Evolutionary conservation across 2,329 filamentous ascomycete genomes (phyloP), one percentile per base, ranked within the genome.

Genomic region (Alternaria triticina): DNA sequence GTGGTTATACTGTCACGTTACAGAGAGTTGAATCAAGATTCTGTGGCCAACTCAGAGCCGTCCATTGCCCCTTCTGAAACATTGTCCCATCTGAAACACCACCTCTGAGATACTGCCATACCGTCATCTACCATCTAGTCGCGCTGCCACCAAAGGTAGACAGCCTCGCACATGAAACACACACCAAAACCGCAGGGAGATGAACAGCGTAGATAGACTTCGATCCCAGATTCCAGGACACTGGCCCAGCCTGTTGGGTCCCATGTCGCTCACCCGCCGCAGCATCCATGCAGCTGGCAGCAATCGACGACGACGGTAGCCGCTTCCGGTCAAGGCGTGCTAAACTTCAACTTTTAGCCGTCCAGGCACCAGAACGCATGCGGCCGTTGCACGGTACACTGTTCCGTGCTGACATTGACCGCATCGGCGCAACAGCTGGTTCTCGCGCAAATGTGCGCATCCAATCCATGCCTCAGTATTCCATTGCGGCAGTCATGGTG

Each of bases 211-310:
- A 52, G 40, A 56, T 50, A 46, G 23, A 47, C 55, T 44, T 40
- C 10, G 33, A 54, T 60, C 65, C 63, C 65, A 61, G 59, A 50
- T 66, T 59, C 65, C 65, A 68, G 63, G 22, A 61, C 22, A 23
- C 25, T 56, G 65, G 65, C 60, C 30, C 57, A 55, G 50, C 54
- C 63, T 60, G 49, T 45, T 30, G 36, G 11, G n/a, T 45, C 45
- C 49, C 59, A 61, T 51, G 59, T 59, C 54, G 59, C 59, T 54
- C 58, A 59, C 60, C 59, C 55, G 59, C 59, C 27, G 60, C 47
- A 13, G 15, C 62, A 54, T 57, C 28, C 51, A 54, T 57, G 47
- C 51, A 52, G 56, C 47, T 57, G 43, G 20, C 57, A 30, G 15
- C 61, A 45, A 22, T 49, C 20, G 44, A 30, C 62, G 23, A 57